Evolutionary conservation across 495 filamentous ascomycete genomes (phyloP).

Genomic region (Penicillium antarcticum): DNA sequence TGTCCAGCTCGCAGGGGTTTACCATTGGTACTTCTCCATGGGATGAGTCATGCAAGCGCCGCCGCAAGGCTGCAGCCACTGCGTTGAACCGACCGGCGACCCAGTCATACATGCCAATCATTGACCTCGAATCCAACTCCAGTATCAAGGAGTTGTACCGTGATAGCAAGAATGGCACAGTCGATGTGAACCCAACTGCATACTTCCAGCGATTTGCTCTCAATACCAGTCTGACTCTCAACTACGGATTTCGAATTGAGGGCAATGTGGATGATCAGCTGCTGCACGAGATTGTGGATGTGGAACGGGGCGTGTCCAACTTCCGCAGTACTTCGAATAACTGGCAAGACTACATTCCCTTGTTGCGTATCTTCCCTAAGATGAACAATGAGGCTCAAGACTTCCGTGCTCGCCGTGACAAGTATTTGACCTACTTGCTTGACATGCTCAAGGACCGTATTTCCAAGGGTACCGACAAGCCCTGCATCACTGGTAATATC

Average conservation of each 20-base stretch:
- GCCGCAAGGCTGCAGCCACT: conserved; percentile 67
- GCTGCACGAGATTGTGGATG: conserved; percentile 59
- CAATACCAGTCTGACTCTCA: conserved; percentile 63
- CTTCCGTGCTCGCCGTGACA: conserved; percentile 52
- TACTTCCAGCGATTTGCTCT: conserved; percentile 69
- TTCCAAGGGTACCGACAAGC: conserved; percentile 59
- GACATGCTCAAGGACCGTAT: conserved; percentile 59
- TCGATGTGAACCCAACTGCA: conserved; percentile 60
- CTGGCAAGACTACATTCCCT: conserved; percentile 68
- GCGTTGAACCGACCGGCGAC: conserved; percentile 65
- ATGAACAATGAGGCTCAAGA: conserved; percentile 50
- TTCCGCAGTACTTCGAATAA: conserved; percentile 66
- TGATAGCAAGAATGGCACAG: conserved; percentile 52
- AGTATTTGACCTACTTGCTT: conserved; percentile 57
- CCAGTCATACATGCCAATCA: conserved; percentile 68
- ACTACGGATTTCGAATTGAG: conserved; percentile 63
- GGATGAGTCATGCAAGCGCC: conserved; percentile 70
- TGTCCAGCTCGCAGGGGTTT: conserved; percentile 66
- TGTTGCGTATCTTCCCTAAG: conserved; percentile 57
- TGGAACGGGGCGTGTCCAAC: conserved; percentile 61
- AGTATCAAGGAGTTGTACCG: conserved; percentile 62
- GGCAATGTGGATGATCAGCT: conserved; percentile 56
- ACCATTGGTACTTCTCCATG: conserved; percentile 73
- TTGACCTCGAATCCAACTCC: conserved; percentile 63
- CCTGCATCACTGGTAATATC: conserved; percentile 68